Conservation (phyloP, 2,329 filamentous ascomycete species). For the Aspergillus sclerotialis region DNA sequence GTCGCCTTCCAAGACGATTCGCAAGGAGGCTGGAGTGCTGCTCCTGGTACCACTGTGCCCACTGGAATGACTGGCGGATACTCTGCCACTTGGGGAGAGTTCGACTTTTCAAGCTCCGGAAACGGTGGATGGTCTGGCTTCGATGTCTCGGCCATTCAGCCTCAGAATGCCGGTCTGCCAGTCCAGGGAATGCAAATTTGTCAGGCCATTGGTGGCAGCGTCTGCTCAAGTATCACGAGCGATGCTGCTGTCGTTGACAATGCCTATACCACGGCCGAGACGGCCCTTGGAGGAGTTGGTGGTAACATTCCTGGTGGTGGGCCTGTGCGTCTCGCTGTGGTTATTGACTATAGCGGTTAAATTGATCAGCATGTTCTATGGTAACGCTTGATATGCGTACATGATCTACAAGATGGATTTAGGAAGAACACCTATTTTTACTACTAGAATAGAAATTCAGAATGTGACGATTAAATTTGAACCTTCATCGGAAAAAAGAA, state of each 20-base stretch:
- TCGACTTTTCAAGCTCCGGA: slow-evolving; percentile 22
- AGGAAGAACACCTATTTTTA: too few relatives aligned
- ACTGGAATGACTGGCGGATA: slow-evolving; percentile 20
- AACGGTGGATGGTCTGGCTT: slow-evolving; percentile 28
- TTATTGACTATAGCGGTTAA: slow-evolving; percentile 23
- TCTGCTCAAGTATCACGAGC: slow-evolving; percentile 25
- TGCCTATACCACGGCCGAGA: slow-evolving; percentile 24
- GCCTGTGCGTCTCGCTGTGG: slow-evolving; percentile 19
- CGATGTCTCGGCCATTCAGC: slow-evolving; percentile 28
- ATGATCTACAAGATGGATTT: too few relatives aligned
- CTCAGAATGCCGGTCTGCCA: slow-evolving; percentile 20
- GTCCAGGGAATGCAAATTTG: slow-evolving; percentile 34
- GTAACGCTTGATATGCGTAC: neutral
- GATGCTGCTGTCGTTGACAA: slow-evolving; percentile 19
- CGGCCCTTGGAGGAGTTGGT: slow-evolving; percentile 26
- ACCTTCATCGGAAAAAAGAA: too few relatives aligned
- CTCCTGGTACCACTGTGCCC: slow-evolving; percentile 17
- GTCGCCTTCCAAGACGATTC: slow-evolving; percentile 30
- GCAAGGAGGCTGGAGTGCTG: slow-evolving; percentile 28
- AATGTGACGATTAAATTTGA: too few relatives aligned
- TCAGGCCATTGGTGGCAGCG: slow-evolving; percentile 11
- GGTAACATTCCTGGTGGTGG: slow-evolving; percentile 21
- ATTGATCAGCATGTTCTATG: slow-evolving; percentile 3
- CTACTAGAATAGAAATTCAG: too few relatives aligned
- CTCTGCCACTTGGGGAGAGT: slow-evolving; percentile 28